phyloP scores from a whole-genome alignment of 129 eudicot species.

The Kitagawia praeruptora region DNA sequence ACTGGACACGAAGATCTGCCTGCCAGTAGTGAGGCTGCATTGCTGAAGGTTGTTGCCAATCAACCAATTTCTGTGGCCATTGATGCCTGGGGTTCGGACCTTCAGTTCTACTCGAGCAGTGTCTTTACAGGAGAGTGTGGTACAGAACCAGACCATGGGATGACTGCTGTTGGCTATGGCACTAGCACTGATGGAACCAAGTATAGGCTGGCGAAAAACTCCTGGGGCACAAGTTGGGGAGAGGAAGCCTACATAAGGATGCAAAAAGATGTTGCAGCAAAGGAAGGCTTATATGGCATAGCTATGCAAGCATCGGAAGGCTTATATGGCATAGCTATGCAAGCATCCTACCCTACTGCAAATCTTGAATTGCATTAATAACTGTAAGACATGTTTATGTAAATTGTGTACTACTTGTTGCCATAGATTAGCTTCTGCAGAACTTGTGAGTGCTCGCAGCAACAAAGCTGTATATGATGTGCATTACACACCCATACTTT shows the following conservation, averaged over 20 bases:
- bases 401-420: background rate
- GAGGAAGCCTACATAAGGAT: constrained; percentile 11
- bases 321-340: constrained; percentile 10
- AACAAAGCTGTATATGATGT: background rate
- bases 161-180: constrained; percentile 12
- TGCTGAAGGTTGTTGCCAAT: constrained; percentile 10
- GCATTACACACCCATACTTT: too few relatives aligned
- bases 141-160: constrained; percentile 8
- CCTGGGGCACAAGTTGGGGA: constrained; percentile 10
- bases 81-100: constrained; percentile 7
- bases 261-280: background rate
- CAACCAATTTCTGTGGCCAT: constrained; percentile 13
- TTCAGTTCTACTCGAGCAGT: constrained; percentile 11
- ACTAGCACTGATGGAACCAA: constrained; percentile 8
- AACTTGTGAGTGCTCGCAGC: background rate
- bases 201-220: constrained; percentile 8
- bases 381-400: background rate
- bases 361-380: background rate
- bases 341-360: constrained; percentile 10
- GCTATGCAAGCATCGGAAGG: constrained; percentile 16
- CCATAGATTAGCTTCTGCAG: background rate
- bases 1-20: constrained; percentile 14
- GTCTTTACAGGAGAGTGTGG: constrained; percentile 10
- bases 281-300: constrained; percentile 9
- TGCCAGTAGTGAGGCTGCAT: constrained; percentile 10